phyloP scores from a whole-genome alignment of 2,329 filamentous ascomycete genomes.

The Cordyceps pruinosa region DNA sequence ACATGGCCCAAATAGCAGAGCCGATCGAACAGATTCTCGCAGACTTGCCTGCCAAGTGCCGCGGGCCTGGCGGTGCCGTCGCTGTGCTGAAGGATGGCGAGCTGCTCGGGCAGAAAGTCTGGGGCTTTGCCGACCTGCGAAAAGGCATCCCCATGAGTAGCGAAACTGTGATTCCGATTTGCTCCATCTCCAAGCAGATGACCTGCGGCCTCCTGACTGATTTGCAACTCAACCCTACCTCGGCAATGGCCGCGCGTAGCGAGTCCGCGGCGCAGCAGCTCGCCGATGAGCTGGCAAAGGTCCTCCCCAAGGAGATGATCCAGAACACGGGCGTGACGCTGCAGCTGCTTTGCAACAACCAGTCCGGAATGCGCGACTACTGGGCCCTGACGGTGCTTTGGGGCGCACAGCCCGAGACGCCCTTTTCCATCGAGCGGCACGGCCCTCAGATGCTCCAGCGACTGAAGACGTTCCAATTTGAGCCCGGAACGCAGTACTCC shows the following conservation, averaged over 20 bases:
- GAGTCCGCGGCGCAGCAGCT: constrained; percentile 23
- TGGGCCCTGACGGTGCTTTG: constrained; percentile 37
- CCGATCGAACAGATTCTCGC: constrained; percentile 8
- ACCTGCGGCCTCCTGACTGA: constrained; percentile 31
- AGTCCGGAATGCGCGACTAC: constrained; percentile 38
- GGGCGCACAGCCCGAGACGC: constrained; percentile 33
- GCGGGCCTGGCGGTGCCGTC: constrained; percentile 35
- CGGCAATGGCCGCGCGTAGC: constrained; percentile 22
- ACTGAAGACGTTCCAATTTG: constrained; percentile 33
- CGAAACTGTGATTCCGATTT: constrained; percentile 35
- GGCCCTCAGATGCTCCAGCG: constrained; percentile 23
- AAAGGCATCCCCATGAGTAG: constrained; percentile 28
- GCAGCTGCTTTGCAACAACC: constrained; percentile 32
- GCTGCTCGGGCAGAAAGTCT: constrained; percentile 29
- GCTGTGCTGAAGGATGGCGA: constrained; percentile 37
- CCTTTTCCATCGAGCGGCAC: constrained; percentile 30
- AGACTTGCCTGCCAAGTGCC: constrained; percentile 14
- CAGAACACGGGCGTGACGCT: constrained; percentile 26
- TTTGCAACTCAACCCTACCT: constrained; percentile 25
- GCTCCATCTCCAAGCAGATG: constrained; percentile 40
- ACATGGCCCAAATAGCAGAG: constrained; percentile 4
- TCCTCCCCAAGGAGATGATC: constrained; percentile 19
- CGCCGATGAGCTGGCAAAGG: constrained; percentile 20
- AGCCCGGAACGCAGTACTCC: constrained; percentile 34
- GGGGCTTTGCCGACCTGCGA: constrained; percentile 38